Conservation (phyloP, 139 green algal species). For the Coccomyxa sp. region DNA sequence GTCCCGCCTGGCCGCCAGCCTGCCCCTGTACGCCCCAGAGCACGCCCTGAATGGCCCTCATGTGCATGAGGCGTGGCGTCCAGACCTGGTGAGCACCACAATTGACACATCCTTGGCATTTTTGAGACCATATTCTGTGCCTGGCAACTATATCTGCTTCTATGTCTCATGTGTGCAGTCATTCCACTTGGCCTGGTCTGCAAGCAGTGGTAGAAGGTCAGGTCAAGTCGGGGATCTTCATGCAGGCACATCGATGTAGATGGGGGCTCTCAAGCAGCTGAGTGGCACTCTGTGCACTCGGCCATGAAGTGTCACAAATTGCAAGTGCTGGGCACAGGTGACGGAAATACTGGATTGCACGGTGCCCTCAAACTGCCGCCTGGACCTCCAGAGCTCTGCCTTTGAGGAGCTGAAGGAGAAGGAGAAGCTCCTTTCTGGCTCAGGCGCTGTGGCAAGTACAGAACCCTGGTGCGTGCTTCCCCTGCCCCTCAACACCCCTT, state of each 20-base stretch:
- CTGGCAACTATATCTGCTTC: not conserved
- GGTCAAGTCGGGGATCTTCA: no score
- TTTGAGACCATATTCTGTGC: not conserved
- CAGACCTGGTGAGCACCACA: constrained; percentile 39
- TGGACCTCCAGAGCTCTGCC: constrained; percentile 63
- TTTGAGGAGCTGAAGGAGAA: constrained; percentile 19
- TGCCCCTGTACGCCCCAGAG: constrained; percentile 44
- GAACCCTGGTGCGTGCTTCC: constrained; percentile 72
- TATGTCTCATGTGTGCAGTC: no score
- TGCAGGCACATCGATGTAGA: not conserved
- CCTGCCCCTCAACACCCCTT: no score
- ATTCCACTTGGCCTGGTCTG: no score
- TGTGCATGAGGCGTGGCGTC: constrained; percentile 66
- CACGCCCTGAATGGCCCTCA: constrained; percentile 61
- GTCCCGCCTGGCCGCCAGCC: constrained; percentile 42
- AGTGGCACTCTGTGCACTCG: not conserved
- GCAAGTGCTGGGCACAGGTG: constrained; percentile 21
- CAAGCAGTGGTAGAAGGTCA: no score
- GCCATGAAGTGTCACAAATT: not conserved
- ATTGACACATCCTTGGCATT: not conserved
- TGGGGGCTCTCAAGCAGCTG: not conserved
- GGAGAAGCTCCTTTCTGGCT: not conserved
- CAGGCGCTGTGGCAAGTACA: constrained; percentile 17
- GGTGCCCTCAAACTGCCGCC: constrained; percentile 31
- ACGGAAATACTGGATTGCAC: constrained; percentile 39